Evolutionary conservation across 208 protist genomes (phyloP).

Genomic region (Trypanosoma mega): DNA sequence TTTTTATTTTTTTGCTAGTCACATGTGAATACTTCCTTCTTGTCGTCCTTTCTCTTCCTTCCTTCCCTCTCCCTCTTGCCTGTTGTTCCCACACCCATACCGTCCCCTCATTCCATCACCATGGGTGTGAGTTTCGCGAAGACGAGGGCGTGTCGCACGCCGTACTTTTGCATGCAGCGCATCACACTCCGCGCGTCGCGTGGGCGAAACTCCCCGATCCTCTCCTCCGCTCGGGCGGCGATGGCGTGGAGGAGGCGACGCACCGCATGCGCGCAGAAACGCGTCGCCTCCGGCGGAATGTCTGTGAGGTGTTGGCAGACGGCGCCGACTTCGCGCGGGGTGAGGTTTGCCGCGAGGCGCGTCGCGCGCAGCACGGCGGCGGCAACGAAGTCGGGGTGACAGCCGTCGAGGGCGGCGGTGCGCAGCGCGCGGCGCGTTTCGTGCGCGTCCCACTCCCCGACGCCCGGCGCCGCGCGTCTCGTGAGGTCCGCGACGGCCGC

Average conservation of each 20-base stretch:
- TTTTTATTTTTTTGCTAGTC: no score
- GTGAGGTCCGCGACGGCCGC: conserved; percentile 17
- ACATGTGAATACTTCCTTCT: no score
- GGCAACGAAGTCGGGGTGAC: conserved; percentile 50
- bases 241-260: conserved; percentile 60
- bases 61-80: neutral
- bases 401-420: conserved; percentile 68
- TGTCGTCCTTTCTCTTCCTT: no score
- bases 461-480: conserved; percentile 18
- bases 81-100: no score
- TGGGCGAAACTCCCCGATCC: conserved; percentile 66
- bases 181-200: conserved; percentile 75
- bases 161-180: conserved; percentile 70
- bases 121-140: conserved; percentile 72
- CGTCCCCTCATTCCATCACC: no score
- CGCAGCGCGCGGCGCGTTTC: conserved; percentile 55
- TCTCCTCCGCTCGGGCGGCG: conserved; percentile 49
- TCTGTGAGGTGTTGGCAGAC: conserved; percentile 34
- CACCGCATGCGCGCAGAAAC: conserved; percentile 57
- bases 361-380: no score
- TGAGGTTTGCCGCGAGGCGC: conserved; percentile 30
- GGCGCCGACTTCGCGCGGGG: no score
- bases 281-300: conserved; percentile 24
- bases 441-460: conserved; percentile 42
- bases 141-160: conserved; percentile 76